phyloP scores from a whole-genome alignment of 176 grass and related monocot genomes.

The Rhynchospora pubera region DNA sequence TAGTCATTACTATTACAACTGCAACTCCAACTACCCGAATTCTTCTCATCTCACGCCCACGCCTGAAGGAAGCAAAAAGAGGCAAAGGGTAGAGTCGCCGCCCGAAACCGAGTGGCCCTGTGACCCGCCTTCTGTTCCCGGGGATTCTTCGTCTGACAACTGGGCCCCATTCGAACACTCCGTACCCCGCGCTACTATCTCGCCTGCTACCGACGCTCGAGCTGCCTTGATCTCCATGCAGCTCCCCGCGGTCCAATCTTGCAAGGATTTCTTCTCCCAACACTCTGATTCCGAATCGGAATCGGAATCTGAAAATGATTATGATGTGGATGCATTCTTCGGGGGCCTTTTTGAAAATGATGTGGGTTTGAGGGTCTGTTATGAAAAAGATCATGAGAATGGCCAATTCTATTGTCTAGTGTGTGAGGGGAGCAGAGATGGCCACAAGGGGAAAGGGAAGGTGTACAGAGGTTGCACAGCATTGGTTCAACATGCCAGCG shows the following conservation, averaged over 20 bases:
- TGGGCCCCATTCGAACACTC: not conserved
- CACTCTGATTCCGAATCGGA: too few relatives aligned
- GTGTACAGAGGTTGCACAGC: conserved; percentile 28
- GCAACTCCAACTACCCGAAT: too few relatives aligned
- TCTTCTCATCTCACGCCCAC: not conserved
- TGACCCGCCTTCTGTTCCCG: conserved; percentile 10
- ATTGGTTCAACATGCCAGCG: conserved; percentile 52
- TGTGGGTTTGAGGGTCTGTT: conserved; percentile 35
- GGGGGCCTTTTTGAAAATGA: conserved; percentile 31
- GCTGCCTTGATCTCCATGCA: conserved; percentile 13
- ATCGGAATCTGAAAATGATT: too few relatives aligned
- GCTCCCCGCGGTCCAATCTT: conserved; percentile 15
- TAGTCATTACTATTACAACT: not conserved
- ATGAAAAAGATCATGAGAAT: conserved; percentile 36
- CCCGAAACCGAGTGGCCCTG: not conserved
- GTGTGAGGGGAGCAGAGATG: conserved; percentile 31
- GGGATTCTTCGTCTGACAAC: not conserved
- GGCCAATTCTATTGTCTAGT: conserved; percentile 61
- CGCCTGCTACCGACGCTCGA: not conserved
- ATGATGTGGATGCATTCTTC: conserved; percentile 24
- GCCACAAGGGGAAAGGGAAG: conserved; percentile 20
- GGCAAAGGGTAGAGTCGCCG: not conserved
- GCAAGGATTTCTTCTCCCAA: conserved; percentile 37
- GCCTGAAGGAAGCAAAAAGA: not conserved
- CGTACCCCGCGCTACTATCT: not conserved